phyloP scores from a whole-genome alignment of 768 basidiomycete species.

The Neoboletus subvelutipes region DNA sequence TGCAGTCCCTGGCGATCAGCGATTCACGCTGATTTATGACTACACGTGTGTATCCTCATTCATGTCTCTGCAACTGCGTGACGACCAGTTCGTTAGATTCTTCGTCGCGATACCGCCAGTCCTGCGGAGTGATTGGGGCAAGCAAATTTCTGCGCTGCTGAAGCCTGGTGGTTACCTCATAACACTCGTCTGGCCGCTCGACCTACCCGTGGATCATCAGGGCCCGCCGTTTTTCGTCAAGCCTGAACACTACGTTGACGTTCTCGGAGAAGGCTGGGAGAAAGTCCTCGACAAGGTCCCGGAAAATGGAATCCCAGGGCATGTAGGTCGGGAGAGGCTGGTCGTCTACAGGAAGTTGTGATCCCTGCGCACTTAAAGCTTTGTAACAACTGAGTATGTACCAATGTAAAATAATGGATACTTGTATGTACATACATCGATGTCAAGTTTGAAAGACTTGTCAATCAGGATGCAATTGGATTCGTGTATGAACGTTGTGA shows the following conservation, averaged over 20 bases:
- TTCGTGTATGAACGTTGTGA: background rate
- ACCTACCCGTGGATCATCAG: constrained; percentile 39
- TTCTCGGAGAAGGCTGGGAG: constrained; percentile 49
- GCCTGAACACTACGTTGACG: constrained; percentile 53
- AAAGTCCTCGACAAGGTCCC: constrained; percentile 50
- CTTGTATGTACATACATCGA: background rate
- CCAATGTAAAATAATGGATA: background rate
- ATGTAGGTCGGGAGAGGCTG: constrained; percentile 50
- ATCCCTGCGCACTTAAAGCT: background rate
- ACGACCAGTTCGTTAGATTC: constrained; percentile 28
- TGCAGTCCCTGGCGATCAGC: constrained; percentile 11
- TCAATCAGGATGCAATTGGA: background rate
- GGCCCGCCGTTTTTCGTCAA: constrained; percentile 68
- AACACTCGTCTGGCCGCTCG: constrained; percentile 58
- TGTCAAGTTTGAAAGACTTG: background rate
- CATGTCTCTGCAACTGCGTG: background rate
- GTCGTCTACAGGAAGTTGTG: constrained; percentile 36
- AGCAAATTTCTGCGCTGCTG: constrained; percentile 52
- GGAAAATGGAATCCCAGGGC: constrained; percentile 38
- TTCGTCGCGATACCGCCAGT: constrained; percentile 69
- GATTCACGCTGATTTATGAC: constrained; percentile 19
- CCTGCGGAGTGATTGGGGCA: constrained; percentile 54
- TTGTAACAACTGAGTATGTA: no score
- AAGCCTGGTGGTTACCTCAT: constrained; percentile 65
- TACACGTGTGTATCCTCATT: constrained; percentile 7